phyloP scores from a whole-genome alignment of 495 filamentous ascomycete species.

The Hypoxylon fuscum region DNA sequence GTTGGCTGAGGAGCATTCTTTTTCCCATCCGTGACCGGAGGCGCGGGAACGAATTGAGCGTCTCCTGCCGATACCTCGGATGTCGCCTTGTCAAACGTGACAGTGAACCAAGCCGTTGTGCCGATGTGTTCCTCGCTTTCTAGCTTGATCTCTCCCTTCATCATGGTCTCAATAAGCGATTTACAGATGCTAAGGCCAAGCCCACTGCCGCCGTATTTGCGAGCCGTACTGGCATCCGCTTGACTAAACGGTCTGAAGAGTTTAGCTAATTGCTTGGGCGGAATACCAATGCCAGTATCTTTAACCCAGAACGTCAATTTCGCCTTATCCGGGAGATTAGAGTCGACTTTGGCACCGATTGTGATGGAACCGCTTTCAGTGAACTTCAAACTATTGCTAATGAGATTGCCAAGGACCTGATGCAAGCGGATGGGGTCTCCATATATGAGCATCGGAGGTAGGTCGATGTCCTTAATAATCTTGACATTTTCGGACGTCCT shows the following conservation, averaged over 20 bases:
- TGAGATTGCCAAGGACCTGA: constrained; percentile 91
- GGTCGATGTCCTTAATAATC: constrained; percentile 77
- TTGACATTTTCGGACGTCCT: constrained; percentile 67
- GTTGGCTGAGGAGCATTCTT: constrained; percentile 45
- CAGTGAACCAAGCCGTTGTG: constrained; percentile 85
- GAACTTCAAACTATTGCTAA: constrained; percentile 95
- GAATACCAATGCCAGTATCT: constrained; percentile 91
- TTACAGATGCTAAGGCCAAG: constrained; percentile 94
- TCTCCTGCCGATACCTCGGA: constrained; percentile 62
- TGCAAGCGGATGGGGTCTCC: constrained; percentile 91
- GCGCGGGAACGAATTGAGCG: constrained; percentile 44
- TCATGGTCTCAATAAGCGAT: constrained; percentile 90
- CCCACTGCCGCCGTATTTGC: constrained; percentile 90
- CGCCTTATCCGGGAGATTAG: constrained; percentile 73
- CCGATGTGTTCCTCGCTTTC: constrained; percentile 78
- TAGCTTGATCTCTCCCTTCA: constrained; percentile 83
- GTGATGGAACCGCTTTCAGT: constrained; percentile 86
- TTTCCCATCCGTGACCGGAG: constrained; percentile 48
- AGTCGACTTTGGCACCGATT: constrained; percentile 73
- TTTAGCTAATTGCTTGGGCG: constrained; percentile 78
- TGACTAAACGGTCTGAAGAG: constrained; percentile 93
- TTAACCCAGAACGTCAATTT: constrained; percentile 84
- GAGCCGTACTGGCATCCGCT: constrained; percentile 84
- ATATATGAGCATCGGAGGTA: constrained; percentile 80
- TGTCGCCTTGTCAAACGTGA: constrained; percentile 80